Conservation (phyloP, 148 eudicot species). For the Selenicereus undatus region DNA sequence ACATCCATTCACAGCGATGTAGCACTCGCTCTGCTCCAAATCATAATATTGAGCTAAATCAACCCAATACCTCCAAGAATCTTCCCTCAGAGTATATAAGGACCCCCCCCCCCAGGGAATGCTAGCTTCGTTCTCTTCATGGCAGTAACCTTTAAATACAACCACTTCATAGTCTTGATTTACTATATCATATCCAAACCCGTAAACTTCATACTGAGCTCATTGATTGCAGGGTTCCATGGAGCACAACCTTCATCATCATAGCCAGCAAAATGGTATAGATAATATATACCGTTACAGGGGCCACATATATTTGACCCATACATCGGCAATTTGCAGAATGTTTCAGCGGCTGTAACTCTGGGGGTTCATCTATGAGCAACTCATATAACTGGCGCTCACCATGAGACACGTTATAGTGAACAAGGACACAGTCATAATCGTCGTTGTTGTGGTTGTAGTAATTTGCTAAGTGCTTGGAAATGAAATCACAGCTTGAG, state of each 20-base stretch:
- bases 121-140: not conserved
- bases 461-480: not conserved
- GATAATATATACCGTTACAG: constrained; percentile 4
- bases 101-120: not conserved
- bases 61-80: not conserved
- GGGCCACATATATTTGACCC: not conserved
- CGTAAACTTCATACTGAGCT: not conserved
- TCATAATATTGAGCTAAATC: not conserved
- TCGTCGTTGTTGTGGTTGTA: not conserved
- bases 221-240: not conserved
- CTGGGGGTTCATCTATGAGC: not conserved
- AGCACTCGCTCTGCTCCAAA: not conserved
- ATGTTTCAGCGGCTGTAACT: not conserved
- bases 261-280: not conserved
- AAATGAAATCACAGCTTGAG: not conserved
- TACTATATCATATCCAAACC: not conserved
- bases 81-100: not conserved
- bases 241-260: too few species aligned
- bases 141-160: not conserved
- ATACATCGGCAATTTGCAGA: not conserved
- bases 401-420: not conserved
- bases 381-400: not conserved
- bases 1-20: not conserved
- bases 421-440: not conserved
- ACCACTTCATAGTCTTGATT: not conserved